phyloP scores from a whole-genome alignment of 176 grass and related monocot genomes.

The Lolium rigidum region DNA sequence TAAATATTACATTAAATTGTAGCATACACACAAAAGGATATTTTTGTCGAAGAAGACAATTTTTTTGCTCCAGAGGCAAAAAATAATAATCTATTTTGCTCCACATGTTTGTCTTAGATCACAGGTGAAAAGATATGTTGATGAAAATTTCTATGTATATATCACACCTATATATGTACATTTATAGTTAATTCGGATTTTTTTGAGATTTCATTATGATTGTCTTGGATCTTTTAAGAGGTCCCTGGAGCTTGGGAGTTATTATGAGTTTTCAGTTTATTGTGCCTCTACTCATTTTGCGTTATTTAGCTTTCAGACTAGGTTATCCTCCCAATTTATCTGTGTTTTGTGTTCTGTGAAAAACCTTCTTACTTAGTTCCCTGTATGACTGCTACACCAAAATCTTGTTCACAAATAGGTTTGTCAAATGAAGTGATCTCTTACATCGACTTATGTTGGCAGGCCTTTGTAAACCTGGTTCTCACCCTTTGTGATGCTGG shows the following conservation, averaged over 20 bases:
- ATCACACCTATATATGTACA: background rate
- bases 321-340: background rate
- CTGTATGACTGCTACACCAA: slow-evolving; percentile 5
- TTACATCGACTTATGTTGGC: slow-evolving; percentile 43
- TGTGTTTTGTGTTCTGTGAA: slow-evolving; percentile 2
- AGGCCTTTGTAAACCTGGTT: slow-evolving; percentile 97
- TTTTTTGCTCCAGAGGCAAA: background rate
- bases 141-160: background rate
- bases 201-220: background rate
- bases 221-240: background rate
- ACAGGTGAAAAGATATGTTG: background rate
- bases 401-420: slow-evolving; percentile 36
- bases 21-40: background rate
- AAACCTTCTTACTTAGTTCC: slow-evolving; percentile 21
- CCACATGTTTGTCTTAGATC: background rate
- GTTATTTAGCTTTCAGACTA: background rate
- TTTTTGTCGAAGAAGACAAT: no score
- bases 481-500: slow-evolving; percentile 93
- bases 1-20: background rate
- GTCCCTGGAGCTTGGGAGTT: background rate
- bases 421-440: slow-evolving; percentile 38
- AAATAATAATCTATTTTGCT: background rate
- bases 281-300: background rate
- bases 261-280: background rate
- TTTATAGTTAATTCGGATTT: background rate